phyloP scores from a whole-genome alignment of 495 filamentous ascomycete genomes.

The Pseudotulostoma volvatum region DNA sequence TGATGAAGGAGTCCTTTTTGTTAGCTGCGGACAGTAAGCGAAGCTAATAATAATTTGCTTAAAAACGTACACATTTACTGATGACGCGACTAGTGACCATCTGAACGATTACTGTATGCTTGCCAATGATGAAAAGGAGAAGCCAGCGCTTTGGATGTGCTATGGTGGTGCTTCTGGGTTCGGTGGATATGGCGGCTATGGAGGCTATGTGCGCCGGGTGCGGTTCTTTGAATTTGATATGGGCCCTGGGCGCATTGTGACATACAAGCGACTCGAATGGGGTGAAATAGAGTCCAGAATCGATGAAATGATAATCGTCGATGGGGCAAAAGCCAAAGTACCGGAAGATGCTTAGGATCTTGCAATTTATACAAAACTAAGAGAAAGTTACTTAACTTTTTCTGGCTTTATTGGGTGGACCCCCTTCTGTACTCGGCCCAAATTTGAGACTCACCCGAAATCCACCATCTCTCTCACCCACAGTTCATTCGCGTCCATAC shows the following conservation, averaged over 20 bases:
- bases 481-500: no score
- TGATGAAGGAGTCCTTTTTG: constrained; percentile 66
- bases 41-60: no score
- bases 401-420: no score
- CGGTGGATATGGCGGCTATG: constrained; percentile 86
- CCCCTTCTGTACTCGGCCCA: no score
- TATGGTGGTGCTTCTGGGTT: constrained; percentile 82
- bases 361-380: no score
- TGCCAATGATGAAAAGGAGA: constrained; percentile 24
- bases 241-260: constrained; percentile 67
- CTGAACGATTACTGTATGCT: constrained; percentile 91
- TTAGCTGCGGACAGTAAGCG: constrained; percentile 79
- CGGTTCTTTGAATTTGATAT: constrained; percentile 87
- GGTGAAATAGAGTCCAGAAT: constrained; percentile 54
- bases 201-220: constrained; percentile 65
- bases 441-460: no score
- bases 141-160: constrained; percentile 91
- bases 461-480: no score
- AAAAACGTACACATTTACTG: no score
- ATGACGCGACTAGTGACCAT: constrained; percentile 84
- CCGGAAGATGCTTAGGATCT: no score
- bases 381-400: no score
- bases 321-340: constrained; percentile 51
- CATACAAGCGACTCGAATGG: constrained; percentile 83
- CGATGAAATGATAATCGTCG: constrained; percentile 79